Evolutionary conservation across 2,329 filamentous ascomycete species (phyloP).

Genomic region (Fusarium sterilihyphosum): DNA sequence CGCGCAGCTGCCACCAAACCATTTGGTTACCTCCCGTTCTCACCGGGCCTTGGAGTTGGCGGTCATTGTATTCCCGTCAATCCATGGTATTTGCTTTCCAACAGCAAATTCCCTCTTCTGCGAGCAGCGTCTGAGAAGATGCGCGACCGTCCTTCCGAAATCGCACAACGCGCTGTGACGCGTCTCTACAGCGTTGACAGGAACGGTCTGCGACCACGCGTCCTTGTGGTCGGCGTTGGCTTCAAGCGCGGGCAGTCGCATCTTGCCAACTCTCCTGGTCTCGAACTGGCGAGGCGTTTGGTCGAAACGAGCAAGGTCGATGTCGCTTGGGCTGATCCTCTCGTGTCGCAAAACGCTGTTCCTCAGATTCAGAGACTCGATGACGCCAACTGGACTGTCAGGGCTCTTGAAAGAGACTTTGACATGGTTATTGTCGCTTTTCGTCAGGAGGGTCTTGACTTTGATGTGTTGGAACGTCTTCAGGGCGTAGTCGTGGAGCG

Average conservation of each 20-base stretch:
- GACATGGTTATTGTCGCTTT: slow-evolving; percentile 57
- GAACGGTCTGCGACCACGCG: slow-evolving; percentile 36
- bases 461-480: slow-evolving; percentile 50
- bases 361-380: slow-evolving; percentile 51
- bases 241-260: slow-evolving; percentile 62
- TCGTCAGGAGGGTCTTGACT: slow-evolving; percentile 55
- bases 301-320: slow-evolving; percentile 50
- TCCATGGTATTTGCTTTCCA: slow-evolving; percentile 62
- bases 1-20: slow-evolving; percentile 61
- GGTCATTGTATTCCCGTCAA: slow-evolving; percentile 68
- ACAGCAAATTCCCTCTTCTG: slow-evolving; percentile 58
- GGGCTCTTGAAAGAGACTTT: slow-evolving; percentile 50
- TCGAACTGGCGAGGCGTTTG: slow-evolving; percentile 53
- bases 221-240: slow-evolving; percentile 59
- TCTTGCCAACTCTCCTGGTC: slow-evolving; percentile 58
- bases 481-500: slow-evolving; percentile 50
- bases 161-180: slow-evolving; percentile 51
- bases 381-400: slow-evolving; percentile 51
- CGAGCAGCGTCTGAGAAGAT: slow-evolving; percentile 56
- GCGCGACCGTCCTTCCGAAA: slow-evolving; percentile 52
- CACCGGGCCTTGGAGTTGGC: slow-evolving; percentile 61
- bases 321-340: slow-evolving; percentile 56
- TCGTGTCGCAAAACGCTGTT: slow-evolving; percentile 55
- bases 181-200: slow-evolving; percentile 36
- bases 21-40: slow-evolving; percentile 62